Evolutionary conservation across 306 rosid species (phyloP).

Genomic region (Pterocarpus macrocarpus): DNA sequence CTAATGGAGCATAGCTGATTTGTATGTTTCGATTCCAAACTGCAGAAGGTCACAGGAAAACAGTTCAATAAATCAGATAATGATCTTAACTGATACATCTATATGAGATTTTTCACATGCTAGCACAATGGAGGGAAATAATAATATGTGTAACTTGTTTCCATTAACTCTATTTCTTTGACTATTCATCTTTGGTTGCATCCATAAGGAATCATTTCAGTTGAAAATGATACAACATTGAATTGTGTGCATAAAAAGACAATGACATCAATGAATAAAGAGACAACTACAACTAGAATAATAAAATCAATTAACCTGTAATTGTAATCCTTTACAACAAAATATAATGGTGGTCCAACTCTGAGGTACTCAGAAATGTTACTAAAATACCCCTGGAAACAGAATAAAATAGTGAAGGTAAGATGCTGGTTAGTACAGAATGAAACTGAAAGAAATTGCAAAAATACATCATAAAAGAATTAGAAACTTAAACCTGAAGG

Average conservation of each 20-base stretch:
- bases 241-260: slow-evolving; percentile 30
- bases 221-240: slow-evolving; percentile 27
- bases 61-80: slow-evolving; percentile 38
- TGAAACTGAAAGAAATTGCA: slow-evolving; percentile 35
- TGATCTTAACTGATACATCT: slow-evolving; percentile 17
- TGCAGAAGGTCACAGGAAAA: slow-evolving; percentile 52
- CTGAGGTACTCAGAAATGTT: slow-evolving; percentile 85
- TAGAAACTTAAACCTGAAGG: slow-evolving; percentile 78
- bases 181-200: not conserved
- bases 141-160: not conserved
- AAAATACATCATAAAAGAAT: slow-evolving; percentile 25
- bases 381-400: slow-evolving; percentile 81
- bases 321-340: slow-evolving; percentile 90
- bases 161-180: not conserved
- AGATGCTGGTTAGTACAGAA: slow-evolving; percentile 35
- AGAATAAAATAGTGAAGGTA: slow-evolving; percentile 7
- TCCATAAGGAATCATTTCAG: slow-evolving; percentile 19
- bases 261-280: slow-evolving; percentile 19
- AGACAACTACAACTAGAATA: slow-evolving; percentile 26
- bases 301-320: slow-evolving; percentile 75
- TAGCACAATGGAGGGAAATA: slow-evolving; percentile 6
- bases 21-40: slow-evolving; percentile 82
- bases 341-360: slow-evolving; percentile 94
- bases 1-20: slow-evolving; percentile 97
- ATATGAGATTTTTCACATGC: slow-evolving; percentile 33